A percentile compares a stretch with the other conserved stretches of the same genome.
phyloP scores from a whole-genome alignment of 2,329 filamentous ascomycete species.

The Akanthomyces dipterigenus region DNA sequence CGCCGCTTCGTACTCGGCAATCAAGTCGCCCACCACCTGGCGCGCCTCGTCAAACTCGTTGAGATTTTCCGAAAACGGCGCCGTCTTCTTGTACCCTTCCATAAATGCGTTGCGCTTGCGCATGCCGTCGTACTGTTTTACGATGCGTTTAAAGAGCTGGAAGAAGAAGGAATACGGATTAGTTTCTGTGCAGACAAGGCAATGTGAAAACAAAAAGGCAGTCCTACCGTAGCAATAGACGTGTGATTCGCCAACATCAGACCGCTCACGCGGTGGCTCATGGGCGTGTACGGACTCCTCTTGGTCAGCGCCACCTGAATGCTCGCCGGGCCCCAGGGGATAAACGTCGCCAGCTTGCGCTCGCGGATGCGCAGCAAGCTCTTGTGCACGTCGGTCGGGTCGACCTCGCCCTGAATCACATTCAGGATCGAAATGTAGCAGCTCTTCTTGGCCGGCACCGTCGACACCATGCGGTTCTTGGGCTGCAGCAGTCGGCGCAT shows the following conservation, averaged over 20 bases:
- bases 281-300: slow-evolving; percentile 90
- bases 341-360: slow-evolving; percentile 88
- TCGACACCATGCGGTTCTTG: slow-evolving; percentile 99
- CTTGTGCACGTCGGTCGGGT: slow-evolving; percentile 98
- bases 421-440: slow-evolving; percentile 99
- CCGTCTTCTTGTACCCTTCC: slow-evolving; percentile 92
- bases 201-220: too few species aligned
- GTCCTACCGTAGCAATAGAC: slow-evolving; percentile 76
- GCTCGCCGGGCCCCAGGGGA: slow-evolving; percentile 95
- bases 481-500: slow-evolving; percentile 94
- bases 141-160: slow-evolving; percentile 84
- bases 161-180: too few species aligned
- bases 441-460: slow-evolving; percentile 89
- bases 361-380: slow-evolving; percentile 93
- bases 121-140: slow-evolving; percentile 87
- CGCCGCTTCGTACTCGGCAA: slow-evolving; percentile 92
- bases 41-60: slow-evolving; percentile 93
- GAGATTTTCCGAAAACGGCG: slow-evolving; percentile 84
- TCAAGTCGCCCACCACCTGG: slow-evolving; percentile 84
- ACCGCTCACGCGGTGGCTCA: slow-evolving; percentile 89
- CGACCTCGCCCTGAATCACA: slow-evolving; percentile 97
- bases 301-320: slow-evolving; percentile 97
- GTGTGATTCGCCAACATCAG: slow-evolving; percentile 98
- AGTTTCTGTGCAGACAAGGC: too few species aligned
- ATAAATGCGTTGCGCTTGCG: slow-evolving; percentile 95